Evolutionary conservation across 768 basidiomycete species (phyloP).

Genomic region (Agrocybe chaxingu): DNA sequence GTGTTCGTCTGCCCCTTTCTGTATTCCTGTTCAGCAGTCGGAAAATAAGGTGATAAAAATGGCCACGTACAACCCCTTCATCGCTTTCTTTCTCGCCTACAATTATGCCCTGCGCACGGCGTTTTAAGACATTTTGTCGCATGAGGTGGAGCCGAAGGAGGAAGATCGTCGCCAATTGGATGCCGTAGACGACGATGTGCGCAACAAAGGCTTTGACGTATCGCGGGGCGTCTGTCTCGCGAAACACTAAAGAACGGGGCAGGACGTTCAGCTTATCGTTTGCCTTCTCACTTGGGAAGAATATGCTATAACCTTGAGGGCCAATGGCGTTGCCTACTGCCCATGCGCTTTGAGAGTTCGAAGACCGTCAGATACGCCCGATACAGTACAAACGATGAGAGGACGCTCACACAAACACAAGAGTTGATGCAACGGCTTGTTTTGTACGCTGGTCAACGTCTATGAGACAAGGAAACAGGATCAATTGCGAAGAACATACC

Average conservation of each 20-base stretch:
- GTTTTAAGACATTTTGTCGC: constrained; percentile 37
- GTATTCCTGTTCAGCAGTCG: not conserved
- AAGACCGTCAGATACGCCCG: not conserved
- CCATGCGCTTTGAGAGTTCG: constrained; percentile 33
- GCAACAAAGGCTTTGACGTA: constrained; percentile 45
- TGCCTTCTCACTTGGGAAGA: too few relatives aligned
- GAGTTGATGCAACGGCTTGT: constrained; percentile 41
- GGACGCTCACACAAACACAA: constrained; percentile 42
- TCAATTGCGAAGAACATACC: constrained; percentile 16
- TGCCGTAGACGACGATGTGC: constrained; percentile 44
- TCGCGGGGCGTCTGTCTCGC: constrained; percentile 40
- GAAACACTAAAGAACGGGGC: constrained; percentile 31
- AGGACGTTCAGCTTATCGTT: too few relatives aligned
- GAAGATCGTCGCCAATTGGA: constrained; percentile 35
- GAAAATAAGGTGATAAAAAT: not conserved
- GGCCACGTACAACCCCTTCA: constrained; percentile 21
- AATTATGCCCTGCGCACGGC: constrained; percentile 30
- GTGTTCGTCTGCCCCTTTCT: constrained; percentile 22
- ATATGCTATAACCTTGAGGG: constrained; percentile 29
- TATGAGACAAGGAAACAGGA: not conserved
- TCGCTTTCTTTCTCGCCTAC: constrained; percentile 24
- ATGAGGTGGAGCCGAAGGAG: constrained; percentile 39
- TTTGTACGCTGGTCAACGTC: constrained; percentile 34
- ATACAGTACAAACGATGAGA: not conserved
- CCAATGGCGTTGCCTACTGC: constrained; percentile 48